phyloP scores from a whole-genome alignment of 805 yeast species.

The Zygoascus bituminiphila region DNA sequence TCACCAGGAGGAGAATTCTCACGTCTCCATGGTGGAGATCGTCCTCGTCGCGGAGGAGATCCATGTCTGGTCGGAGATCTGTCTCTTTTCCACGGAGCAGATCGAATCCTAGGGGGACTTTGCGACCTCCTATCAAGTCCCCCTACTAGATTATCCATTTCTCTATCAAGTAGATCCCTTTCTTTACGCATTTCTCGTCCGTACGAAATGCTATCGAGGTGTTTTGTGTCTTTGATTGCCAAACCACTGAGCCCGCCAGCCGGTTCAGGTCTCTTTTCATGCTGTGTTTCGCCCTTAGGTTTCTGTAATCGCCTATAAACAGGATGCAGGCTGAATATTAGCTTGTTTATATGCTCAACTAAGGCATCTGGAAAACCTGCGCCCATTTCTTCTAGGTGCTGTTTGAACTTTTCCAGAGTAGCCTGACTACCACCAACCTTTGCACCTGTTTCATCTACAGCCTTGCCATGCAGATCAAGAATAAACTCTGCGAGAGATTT shows the following conservation, averaged over 20 bases:
- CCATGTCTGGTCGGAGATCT: not conserved
- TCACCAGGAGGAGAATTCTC: not conserved
- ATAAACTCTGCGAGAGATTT: slow-evolving; percentile 41
- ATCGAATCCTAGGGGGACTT: not conserved
- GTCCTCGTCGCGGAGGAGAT: not conserved
- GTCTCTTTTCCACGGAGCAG: not conserved
- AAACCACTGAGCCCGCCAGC: slow-evolving; percentile 15
- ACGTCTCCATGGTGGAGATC: slow-evolving; percentile 2
- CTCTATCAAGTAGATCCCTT: not conserved
- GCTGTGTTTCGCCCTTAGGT: not conserved
- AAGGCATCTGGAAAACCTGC: slow-evolving; percentile 33
- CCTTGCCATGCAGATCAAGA: slow-evolving; percentile 29
- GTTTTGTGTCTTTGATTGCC: slow-evolving; percentile 17
- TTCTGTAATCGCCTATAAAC: slow-evolving; percentile 14
- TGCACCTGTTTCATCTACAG: slow-evolving; percentile 3
- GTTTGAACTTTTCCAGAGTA: slow-evolving; percentile 29
- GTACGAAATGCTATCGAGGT: slow-evolving; percentile 6
- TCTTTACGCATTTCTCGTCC: slow-evolving; percentile 6
- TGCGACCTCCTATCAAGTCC: not conserved
- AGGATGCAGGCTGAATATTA: slow-evolving; percentile 28
- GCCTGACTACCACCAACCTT: not conserved
- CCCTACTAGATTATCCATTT: not conserved
- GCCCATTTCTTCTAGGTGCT: slow-evolving; percentile 35
- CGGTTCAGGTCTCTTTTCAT: not conserved
- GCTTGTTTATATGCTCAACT: slow-evolving; percentile 23